Evolutionary conservation across 2,329 filamentous ascomycete genomes (phyloP), one percentile per base, ranked within the genome.

Genomic region (Claviceps capensis): DNA sequence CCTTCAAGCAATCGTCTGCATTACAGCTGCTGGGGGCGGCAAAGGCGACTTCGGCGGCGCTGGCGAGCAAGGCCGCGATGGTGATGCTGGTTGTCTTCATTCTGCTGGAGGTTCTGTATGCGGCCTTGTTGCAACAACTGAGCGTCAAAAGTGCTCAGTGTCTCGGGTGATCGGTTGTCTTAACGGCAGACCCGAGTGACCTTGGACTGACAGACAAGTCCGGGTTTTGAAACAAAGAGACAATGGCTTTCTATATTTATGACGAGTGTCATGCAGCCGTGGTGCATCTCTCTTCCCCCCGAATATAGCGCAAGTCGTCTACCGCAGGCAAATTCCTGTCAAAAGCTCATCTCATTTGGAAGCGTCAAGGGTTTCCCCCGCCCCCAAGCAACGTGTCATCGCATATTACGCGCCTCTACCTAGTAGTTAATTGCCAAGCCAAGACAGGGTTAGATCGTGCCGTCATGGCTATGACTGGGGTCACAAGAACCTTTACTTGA

Each of bases 1-100:
- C 63, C 40, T 63, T 58, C 54, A 68, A 62, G 58, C 67, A 69
- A 56, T 68, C 65, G 58, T 69, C 67, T 47, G 65, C 64, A 52
- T 58, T 56, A 59, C 66, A 67, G 22, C 54, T 30, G n/a, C n/a
- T 23, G 40, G 47, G 30, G 17, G 53, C 55, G 5, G 49, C 43
- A 17, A 38, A 37, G 41, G 52, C 49, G 23, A 36, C 26, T 26
- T 51, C 38, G 30, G 46, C 37, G 17, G 45, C 34, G 47, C 47
- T 26, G 23, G 47, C 47, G 40, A 52, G 51, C 41, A 49, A 22
- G n/a, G 41, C 47, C 23, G 51, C 36, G 22, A 40, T 13, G 19
- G 45, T 30, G n/a, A 44, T 22, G 34, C 44, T 48, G 26, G 34
- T 23, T 16, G 47, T 38, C 37, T 23, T 52, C 47, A 52, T 52